Evolutionary conservation across 768 basidiomycete genomes (phyloP), one percentile per base, ranked within the genome.

Genomic region (Boletales sp.): DNA sequence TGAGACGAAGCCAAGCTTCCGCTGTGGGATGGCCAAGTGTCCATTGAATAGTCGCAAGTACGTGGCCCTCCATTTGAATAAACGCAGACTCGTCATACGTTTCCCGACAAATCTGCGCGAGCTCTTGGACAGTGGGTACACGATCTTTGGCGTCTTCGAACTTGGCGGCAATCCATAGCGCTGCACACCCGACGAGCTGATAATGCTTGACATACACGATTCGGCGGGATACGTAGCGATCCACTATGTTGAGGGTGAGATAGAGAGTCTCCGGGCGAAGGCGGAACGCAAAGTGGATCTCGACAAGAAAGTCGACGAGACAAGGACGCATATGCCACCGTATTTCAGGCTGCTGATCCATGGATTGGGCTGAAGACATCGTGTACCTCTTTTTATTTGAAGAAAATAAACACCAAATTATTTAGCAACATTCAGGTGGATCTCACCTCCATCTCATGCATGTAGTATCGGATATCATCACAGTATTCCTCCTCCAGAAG

Each of bases 191-290:
- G 49, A 98, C 95, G 51, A 99, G 88, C 63, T 99, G 96, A 66
- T 99, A 98, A 73, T 99, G 96, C 71, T 95, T 98, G 76, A 92
- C 92, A 74, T 93, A 97, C 53, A 99, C 96, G 56, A 99, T 87
- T 47, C 96, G 90, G 59, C 96, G 94, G 44, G 96, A 98, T 28
- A 98, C 93, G 70, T 98, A 99, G 61, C 96, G 93, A 72, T 99
- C 96, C 70, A 98, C 86, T 65, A 99, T 96, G 76, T 98, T 98
- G 71, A 98, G 83, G 11, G 95, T 90, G 69, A 99, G 90, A 71
- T 98, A 98, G 57, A 99, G 82, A 7, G 96, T 98, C 75, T 99
- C 96, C 11, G 96, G 96, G 38, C 96, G 93, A 46, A 99, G 84
- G 44, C 94, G 89, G 74, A 96, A 95, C 55, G 92, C 93, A 66